Conservation (phyloP, 139 green algal species). For the Desmodesmus armatus region DNA sequence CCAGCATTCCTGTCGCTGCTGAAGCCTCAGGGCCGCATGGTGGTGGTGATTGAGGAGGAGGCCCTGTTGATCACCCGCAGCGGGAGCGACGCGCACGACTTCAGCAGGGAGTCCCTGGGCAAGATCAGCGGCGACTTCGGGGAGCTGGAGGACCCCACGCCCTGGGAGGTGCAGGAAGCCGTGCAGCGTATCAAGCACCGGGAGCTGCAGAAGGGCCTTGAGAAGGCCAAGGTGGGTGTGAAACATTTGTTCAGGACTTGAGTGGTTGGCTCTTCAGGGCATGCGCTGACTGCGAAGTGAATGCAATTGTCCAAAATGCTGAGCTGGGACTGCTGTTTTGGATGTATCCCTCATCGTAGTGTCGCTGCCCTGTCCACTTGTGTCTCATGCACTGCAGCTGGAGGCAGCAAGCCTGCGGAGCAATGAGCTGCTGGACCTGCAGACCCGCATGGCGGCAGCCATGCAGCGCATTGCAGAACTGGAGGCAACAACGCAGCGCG, state of each 20-base stretch:
- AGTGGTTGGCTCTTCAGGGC: too few species aligned
- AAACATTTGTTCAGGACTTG: too few species aligned
- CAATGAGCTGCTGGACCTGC: constrained; percentile 66
- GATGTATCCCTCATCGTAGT: too few species aligned
- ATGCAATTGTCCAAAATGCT: too few species aligned
- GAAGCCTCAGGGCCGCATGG: constrained; percentile 62
- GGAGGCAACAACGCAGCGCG: constrained; percentile 54
- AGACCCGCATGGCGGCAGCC: constrained; percentile 61
- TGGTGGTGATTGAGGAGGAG: constrained; percentile 71
- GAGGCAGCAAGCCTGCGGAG: constrained; percentile 57
- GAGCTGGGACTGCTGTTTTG: too few species aligned
- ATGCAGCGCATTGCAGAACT: constrained; percentile 70
- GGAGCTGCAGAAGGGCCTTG: constrained; percentile 57
- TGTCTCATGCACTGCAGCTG: constrained; percentile 43
- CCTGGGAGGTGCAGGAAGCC: constrained; percentile 73
- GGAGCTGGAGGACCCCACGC: constrained; percentile 72
- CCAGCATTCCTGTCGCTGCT: constrained; percentile 69
- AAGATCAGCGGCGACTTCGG: constrained; percentile 64
- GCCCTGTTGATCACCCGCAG: constrained; percentile 63
- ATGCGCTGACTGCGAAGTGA: too few species aligned
- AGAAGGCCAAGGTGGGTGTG: constrained; percentile 42
- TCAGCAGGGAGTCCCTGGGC: constrained; percentile 48
- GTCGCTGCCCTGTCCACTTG: too few species aligned
- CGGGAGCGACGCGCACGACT: constrained; percentile 59
- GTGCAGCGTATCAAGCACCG: constrained; percentile 63